phyloP scores from a whole-genome alignment of 2,329 filamentous ascomycete genomes.

The Penicillium frequentans region DNA sequence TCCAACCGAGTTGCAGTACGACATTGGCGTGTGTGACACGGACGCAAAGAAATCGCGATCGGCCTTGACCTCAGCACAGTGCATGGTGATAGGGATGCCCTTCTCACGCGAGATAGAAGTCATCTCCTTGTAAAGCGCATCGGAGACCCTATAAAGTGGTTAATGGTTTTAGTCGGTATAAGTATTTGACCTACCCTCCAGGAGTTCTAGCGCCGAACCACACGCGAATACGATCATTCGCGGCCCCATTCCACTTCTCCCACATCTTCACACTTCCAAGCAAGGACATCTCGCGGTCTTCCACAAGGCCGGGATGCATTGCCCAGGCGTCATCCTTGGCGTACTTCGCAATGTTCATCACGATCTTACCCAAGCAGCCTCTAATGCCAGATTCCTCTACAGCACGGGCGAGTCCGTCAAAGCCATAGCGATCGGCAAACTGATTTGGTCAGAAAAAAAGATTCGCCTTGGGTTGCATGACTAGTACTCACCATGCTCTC shows the following conservation, averaged over 20 bases:
- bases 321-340: constrained; percentile 44
- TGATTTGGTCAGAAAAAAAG: constrained; percentile 7
- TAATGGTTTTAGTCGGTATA: background rate
- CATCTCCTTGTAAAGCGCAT: constrained; percentile 42
- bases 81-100: constrained; percentile 44
- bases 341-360: constrained; percentile 47
- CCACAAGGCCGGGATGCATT: constrained; percentile 46
- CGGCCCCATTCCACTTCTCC: constrained; percentile 38
- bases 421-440: constrained; percentile 50
- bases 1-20: constrained; percentile 39
- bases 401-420: constrained; percentile 45
- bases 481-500: constrained; percentile 49
- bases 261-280: constrained; percentile 41
- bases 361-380: constrained; percentile 47
- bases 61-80: constrained; percentile 29
- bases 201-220: constrained; percentile 52
- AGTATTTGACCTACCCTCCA: constrained; percentile 37
- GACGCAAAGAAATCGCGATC: constrained; percentile 42
- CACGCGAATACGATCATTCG: constrained; percentile 46
- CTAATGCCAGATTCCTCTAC: constrained; percentile 48
- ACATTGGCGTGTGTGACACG: constrained; percentile 41
- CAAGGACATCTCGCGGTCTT: constrained; percentile 41
- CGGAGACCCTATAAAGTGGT: constrained; percentile 25
- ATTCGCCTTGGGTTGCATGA: background rate
- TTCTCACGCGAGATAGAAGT: constrained; percentile 41